These are phyloP conservation scores for Fusarium xyrophilum DNA, from an alignment of 2,329 filamentous ascomycete genomes.

Conservation along the genomic window DNA sequence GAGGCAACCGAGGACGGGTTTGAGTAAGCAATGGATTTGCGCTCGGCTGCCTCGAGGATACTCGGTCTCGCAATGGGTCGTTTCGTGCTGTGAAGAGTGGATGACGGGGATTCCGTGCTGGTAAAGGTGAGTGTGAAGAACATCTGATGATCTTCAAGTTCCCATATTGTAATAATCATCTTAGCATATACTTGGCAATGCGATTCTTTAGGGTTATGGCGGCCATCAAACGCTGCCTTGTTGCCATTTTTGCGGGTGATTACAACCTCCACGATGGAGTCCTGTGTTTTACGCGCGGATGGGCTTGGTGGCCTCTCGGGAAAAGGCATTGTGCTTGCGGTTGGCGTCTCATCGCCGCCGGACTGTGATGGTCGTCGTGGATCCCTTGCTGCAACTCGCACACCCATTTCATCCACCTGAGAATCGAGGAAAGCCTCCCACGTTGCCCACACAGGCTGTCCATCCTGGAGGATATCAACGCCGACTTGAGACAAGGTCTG, in stretches of 20 bases:
- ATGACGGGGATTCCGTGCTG: conserved; percentile 55
- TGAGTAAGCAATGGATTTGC: conserved; percentile 52
- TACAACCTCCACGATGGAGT: conserved; percentile 72
- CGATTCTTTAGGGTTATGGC: conserved; percentile 46
- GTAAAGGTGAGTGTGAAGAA: conserved; percentile 82
- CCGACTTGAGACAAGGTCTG: conserved; percentile 73
- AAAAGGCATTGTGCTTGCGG: conserved; percentile 36
- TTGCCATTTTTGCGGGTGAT: conserved; percentile 60
- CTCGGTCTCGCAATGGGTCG: conserved; percentile 51
- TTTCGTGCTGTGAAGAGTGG: conserved; percentile 44
- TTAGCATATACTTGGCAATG: conserved; percentile 64
- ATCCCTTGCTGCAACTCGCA: conserved; percentile 38
- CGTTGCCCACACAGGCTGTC: conserved; percentile 63
- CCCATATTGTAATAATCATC: conserved; percentile 80
- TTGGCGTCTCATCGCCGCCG: conserved; percentile 50
- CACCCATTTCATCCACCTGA: conserved; percentile 54
- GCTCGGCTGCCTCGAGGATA: conserved; percentile 55
- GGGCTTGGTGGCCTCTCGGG: conserved; percentile 45
- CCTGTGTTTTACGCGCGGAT: conserved; percentile 52
- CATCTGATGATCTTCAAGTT: conserved; percentile 68
- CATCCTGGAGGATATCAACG: conserved; percentile 75
- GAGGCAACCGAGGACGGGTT: conserved; percentile 57
- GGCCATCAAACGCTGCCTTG: conserved; percentile 48
- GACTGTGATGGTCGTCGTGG: conserved; percentile 30
- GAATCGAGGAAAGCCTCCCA: conserved; percentile 67